Conservation (phyloP, 2,329 filamentous ascomycete species). For the Xylariaceae sp. region DNA sequence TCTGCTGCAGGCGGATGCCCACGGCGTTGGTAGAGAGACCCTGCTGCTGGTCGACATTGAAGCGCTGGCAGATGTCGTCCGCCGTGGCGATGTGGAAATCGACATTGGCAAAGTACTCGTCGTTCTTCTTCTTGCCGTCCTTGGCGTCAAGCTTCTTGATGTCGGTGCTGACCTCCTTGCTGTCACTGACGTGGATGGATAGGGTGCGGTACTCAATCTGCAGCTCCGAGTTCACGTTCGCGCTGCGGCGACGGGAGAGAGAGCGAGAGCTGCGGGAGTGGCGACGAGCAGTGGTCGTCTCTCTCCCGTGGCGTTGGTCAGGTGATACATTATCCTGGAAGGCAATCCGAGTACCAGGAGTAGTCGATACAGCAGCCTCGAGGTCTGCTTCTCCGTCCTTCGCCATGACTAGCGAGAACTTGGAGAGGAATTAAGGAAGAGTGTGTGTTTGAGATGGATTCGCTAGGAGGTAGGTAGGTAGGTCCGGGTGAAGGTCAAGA, state of each 20-base stretch:
- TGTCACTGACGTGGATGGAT: not conserved
- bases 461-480: not conserved
- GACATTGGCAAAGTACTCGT: not conserved
- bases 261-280: not conserved
- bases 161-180: not conserved
- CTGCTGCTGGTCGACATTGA: not conserved
- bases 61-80: not conserved
- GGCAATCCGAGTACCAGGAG: not conserved
- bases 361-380: not conserved
- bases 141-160: not conserved
- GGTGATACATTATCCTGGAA: not conserved
- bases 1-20: not conserved
- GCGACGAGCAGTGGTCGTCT: not conserved
- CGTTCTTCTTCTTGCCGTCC: not conserved
- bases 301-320: not conserved
- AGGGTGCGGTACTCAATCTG: not conserved
- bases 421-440: not conserved
- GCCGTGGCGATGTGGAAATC: not conserved
- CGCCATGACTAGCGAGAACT: not conserved
- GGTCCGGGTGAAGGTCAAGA: not conserved
- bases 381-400: not conserved
- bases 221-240: not conserved
- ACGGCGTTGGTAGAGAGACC: not conserved
- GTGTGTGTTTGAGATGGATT: not conserved
- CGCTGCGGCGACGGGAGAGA: not conserved